Conservation (phyloP, 2,329 filamentous ascomycete species). For the Fusarium cicatricum region DNA sequence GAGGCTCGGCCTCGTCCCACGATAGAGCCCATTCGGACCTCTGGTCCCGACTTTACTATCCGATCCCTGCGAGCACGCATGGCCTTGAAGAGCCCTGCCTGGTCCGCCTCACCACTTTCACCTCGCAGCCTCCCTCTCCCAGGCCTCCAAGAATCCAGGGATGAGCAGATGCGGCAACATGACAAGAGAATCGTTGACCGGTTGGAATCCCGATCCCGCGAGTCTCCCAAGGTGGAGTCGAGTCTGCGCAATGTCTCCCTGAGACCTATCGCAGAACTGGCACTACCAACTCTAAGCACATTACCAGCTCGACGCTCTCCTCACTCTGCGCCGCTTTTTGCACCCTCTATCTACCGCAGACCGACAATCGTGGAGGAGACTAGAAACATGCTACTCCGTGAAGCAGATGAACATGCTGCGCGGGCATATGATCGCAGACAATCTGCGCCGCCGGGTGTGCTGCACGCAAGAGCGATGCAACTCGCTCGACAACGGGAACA, state of each 20-base stretch:
- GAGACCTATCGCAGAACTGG: slow-evolving; percentile 26
- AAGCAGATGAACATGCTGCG: neutral
- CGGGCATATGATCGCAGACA: slow-evolving; percentile 26
- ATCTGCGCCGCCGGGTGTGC: slow-evolving; percentile 27
- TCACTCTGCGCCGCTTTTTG: slow-evolving; percentile 33
- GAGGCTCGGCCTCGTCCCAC: slow-evolving; percentile 29
- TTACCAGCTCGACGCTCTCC: slow-evolving; percentile 24
- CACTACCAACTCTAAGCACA: slow-evolving; percentile 14
- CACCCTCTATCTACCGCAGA: slow-evolving; percentile 9
- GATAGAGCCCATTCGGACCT: slow-evolving; percentile 38
- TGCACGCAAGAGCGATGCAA: slow-evolving; percentile 33
- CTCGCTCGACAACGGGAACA: slow-evolving; percentile 37
- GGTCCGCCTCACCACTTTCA: slow-evolving; percentile 34
- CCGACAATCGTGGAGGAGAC: slow-evolving; percentile 34
- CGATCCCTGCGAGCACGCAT: slow-evolving; percentile 18
- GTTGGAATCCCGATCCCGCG: slow-evolving; percentile 15
- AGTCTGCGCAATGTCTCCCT: slow-evolving; percentile 19
- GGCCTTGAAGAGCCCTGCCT: slow-evolving; percentile 34
- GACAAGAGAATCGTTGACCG: slow-evolving; percentile 30
- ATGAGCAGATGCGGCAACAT: slow-evolving; percentile 26
- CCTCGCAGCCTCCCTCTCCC: slow-evolving; percentile 27
- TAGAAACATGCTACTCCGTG: slow-evolving; percentile 27
- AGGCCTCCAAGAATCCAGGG: slow-evolving; percentile 27
- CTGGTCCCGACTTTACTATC: slow-evolving; percentile 19
- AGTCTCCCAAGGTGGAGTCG: slow-evolving; percentile 11